phyloP scores from a whole-genome alignment of 2,329 filamentous ascomycete species.

The Fusarium sp. region DNA sequence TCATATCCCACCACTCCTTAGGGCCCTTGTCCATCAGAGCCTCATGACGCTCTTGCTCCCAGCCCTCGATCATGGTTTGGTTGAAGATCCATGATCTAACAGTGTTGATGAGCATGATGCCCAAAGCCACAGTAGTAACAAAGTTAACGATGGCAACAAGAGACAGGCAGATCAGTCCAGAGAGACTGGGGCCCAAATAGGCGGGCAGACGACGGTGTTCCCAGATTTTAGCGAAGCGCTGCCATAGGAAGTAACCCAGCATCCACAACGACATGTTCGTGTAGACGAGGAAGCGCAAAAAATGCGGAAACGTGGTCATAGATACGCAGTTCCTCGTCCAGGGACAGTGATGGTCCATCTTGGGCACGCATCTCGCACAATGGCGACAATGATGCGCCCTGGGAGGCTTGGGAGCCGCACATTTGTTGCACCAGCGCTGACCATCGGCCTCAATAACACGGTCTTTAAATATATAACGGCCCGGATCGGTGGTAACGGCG shows the following conservation, averaged over 20 bases:
- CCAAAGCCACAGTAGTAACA: conserved; percentile 70
- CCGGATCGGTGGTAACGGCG: conserved; percentile 68
- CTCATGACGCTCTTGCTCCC: conserved; percentile 76
- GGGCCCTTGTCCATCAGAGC: conserved; percentile 62
- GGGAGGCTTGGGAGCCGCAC: conserved; percentile 77
- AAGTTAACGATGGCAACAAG: conserved; percentile 68
- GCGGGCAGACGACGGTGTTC: conserved; percentile 72
- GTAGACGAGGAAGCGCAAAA: conserved; percentile 80
- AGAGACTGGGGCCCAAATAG: conserved; percentile 76
- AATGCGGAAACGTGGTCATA: conserved; percentile 83
- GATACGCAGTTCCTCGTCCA: conserved; percentile 89
- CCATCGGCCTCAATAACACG: conserved; percentile 50
- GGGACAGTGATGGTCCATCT: conserved; percentile 89
- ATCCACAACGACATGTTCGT: conserved; percentile 72
- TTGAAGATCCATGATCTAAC: conserved; percentile 72
- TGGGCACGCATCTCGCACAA: conserved; percentile 79
- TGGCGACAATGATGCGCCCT: conserved; percentile 84
- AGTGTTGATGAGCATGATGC: conserved; percentile 73
- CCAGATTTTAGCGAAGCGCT: conserved; percentile 71
- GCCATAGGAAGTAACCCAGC: conserved; percentile 70
- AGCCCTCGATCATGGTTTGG: conserved; percentile 83
- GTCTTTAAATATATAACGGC: conserved; percentile 61
- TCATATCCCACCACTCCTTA: conserved; percentile 58
- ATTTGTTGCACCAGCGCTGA: conserved; percentile 78
- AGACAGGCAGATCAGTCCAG: conserved; percentile 70